Evolutionary conservation across 2,329 filamentous ascomycete genomes (phyloP), one percentile per base, ranked within the genome.

Genomic region (Fusarium nurragi): DNA sequence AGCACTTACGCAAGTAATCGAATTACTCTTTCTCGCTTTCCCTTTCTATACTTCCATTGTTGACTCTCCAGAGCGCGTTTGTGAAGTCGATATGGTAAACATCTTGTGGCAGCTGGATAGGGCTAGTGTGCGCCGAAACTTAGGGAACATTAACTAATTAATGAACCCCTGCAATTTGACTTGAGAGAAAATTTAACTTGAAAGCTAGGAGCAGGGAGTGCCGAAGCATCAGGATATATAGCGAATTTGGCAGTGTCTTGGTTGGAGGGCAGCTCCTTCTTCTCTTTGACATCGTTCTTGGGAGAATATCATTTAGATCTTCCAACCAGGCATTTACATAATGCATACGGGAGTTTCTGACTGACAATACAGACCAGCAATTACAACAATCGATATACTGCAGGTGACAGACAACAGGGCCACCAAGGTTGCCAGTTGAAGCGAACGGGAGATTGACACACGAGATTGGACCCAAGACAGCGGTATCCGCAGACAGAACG

Each of bases 371-470:
- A 12, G 23, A 36, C 40, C 38, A 16, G 16, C 19, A 21, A 34
- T 32, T n/a, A 18, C 19, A 16, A 22, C 25, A 28, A 38, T 50
- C 25, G 34, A 34, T 28, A 32, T 41, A 34, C 12, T 19, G 28
- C 14, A 21, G 47, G 26, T 34, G 13, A 58, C 34, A 19, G 26
- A 32, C 40, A 22, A 32, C 18, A 47, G n/a, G 36, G 32, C 10
- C 25, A 39, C 32, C 38, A 43, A 46, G 19, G 21, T 44, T 34
- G 18, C 51, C 18, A 13, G 16, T 26, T 22, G 45, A 64, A 64
- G 49, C 36, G 45, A 49, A 53, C 59, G 54, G 64, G 64, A 67
- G 50, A 67, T 67, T 67, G 59, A 67, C 64, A 56, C 36, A 55
- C 43, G 22, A 53, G 50, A 67, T 52, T 58, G 46, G 48, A 39